A percentile compares a stretch with the other conserved stretches of the same genome.
phyloP scores from a whole-genome alignment of 2,329 filamentous ascomycete species.

The Xenoacremonium recifei region DNA sequence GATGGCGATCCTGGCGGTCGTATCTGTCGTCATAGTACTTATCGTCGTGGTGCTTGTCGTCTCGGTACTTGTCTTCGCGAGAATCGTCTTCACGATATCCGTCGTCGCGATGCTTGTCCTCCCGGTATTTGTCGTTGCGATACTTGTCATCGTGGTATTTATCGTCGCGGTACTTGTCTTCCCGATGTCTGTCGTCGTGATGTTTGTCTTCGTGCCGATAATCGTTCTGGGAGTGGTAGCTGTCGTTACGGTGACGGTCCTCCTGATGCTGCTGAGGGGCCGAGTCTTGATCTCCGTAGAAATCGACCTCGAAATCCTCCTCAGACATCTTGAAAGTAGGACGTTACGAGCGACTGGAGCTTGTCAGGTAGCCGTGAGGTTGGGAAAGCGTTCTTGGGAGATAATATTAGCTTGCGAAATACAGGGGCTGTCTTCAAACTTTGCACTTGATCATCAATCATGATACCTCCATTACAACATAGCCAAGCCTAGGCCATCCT shows the following conservation, averaged over 20 bases:
- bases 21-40: conserved; percentile 38
- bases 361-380: conserved; percentile 9
- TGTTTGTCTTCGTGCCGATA: conserved; percentile 27
- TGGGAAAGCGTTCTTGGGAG: conserved; percentile 13
- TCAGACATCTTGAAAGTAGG: conserved; percentile 55
- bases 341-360: conserved; percentile 14
- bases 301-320: conserved; percentile 71
- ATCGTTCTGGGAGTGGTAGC: conserved; percentile 39
- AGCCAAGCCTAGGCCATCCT: conserved; percentile 9
- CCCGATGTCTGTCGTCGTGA: conserved; percentile 24
- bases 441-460: conserved; percentile 25
- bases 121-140: conserved; percentile 32
- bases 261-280: conserved; percentile 39
- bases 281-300: conserved; percentile 63
- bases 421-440: conserved; percentile 23
- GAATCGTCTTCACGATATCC: conserved; percentile 38
- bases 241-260: conserved; percentile 36
- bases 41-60: conserved; percentile 25
- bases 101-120: conserved; percentile 25
- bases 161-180: conserved; percentile 25
- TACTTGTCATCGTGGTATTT: conserved; percentile 37
- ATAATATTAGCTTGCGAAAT: conserved; percentile 28
- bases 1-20: conserved; percentile 27
- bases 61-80: conserved; percentile 32
- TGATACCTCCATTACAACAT: conserved; percentile 18